Conservation (phyloP, 768 basidiomycete genomes). For the Kwoniella bestiolae region DNA sequence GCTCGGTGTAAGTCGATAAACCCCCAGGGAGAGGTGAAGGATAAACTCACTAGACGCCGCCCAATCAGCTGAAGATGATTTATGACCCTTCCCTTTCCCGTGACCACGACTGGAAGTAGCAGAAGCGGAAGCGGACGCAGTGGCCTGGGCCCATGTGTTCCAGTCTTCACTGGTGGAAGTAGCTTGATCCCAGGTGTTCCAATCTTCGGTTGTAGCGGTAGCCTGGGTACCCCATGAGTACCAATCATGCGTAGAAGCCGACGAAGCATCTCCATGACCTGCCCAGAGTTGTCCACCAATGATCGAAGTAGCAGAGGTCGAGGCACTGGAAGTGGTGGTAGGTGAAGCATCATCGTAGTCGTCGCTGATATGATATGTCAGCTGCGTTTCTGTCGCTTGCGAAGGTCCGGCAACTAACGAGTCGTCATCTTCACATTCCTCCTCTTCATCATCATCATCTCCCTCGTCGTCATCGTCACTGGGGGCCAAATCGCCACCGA, state of each 20-base stretch:
- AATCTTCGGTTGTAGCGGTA: not conserved
- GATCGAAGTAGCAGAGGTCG: slow-evolving; percentile 5
- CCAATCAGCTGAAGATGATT: slow-evolving; percentile 9
- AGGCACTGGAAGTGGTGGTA: not conserved
- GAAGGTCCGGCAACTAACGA: not conserved
- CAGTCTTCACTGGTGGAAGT: slow-evolving; percentile 7
- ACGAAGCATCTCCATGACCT: not conserved
- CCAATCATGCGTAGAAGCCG: not conserved
- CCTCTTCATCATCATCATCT: slow-evolving; percentile 8
- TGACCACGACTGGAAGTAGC: not conserved
- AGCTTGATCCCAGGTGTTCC: slow-evolving; percentile 9
- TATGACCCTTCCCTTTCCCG: slow-evolving; percentile 4
- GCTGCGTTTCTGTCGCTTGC: too few relatives aligned
- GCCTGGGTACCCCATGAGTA: not conserved
- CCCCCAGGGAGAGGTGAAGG: too few relatives aligned
- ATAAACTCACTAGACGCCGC: not conserved
- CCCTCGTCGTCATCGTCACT: not conserved
- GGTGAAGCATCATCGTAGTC: not conserved
- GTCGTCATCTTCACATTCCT: slow-evolving; percentile 8
- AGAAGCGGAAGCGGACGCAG: not conserved
- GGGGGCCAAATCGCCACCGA: slow-evolving; percentile 10
- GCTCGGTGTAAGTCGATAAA: not conserved
- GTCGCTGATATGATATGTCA: not conserved
- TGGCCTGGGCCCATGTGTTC: slow-evolving; percentile 10
- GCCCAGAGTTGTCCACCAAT: slow-evolving; percentile 24